Evolutionary conservation across 805 yeast genomes (phyloP), one percentile per base, ranked within the genome.

Genomic region (Teunomyces atbi): DNA sequence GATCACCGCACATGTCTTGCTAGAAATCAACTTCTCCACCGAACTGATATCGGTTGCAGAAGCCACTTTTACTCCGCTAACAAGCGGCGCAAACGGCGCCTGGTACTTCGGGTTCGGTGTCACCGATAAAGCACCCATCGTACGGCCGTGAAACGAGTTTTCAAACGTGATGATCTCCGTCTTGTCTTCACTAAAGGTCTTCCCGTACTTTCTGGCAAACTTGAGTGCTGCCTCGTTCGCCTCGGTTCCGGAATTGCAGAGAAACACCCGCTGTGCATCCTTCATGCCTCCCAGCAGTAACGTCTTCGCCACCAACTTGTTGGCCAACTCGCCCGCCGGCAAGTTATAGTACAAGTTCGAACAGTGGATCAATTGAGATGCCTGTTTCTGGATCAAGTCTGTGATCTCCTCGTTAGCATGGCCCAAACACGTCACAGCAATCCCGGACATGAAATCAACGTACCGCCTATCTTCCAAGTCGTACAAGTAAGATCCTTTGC

Each of bases 401-500:
- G 96, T 78, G 30, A 94, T 77, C 51, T 82, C 84, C 3, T 83
- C 81, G 56, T 94, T 78, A 20, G 90, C 73, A 61, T 94, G 98
- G 2, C 99, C 99, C 52, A 94, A 72, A 1, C 88, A 84, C n/a
- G 96, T 92, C 12, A 94, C 99, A 1, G 99, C 98, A 55, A 94
- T 92, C 44, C 99, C 99, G 1, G 97, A 90, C 1, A 92, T 84
- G 67, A 94, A 92, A 62, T 94, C 99, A 42, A 94, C 76, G 60
- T 84, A 94, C 61, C 84, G 77, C 33, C 81, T 76, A 49, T 86
- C 85, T 56, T 88, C 89, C 41, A 85, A 66, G 64, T 94, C 99
- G 74, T 83, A 90, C 45, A 94, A 63, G 45, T 74, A 73, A n/a
- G 90, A 80, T 15, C 96, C 96, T 55, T 81, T 67, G 29, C 97